These are phyloP conservation scores for Fraxinus americana DNA, from an alignment of 257 asterid species.

Conservation along the genomic window DNA sequence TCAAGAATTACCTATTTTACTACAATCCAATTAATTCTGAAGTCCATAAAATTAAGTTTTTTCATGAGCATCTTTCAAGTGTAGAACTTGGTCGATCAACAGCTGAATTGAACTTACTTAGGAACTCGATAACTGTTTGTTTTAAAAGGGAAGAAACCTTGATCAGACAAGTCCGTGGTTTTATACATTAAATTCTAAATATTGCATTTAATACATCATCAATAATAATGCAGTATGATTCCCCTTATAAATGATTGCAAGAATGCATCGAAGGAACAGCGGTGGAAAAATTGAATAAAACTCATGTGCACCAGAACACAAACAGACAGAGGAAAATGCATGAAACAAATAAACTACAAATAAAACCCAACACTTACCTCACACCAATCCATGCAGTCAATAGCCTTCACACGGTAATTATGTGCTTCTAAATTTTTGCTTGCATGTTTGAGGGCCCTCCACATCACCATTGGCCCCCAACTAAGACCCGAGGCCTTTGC, in stretches of 20 bases:
- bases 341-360: background rate
- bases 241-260: background rate
- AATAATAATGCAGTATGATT: background rate
- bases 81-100: background rate
- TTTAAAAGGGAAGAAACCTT: background rate
- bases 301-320: background rate
- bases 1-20: background rate
- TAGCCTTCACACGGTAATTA: constrained; percentile 57
- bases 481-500: constrained; percentile 69
- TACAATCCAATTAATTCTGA: background rate
- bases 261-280: background rate
- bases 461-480: constrained; percentile 91
- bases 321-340: constrained; percentile 1
- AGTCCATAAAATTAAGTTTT: background rate
- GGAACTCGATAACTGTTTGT: background rate
- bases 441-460: constrained; percentile 77
- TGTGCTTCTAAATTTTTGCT: constrained; percentile 54
- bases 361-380: constrained; percentile 51
- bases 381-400: constrained; percentile 85
- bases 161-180: background rate
- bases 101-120: background rate
- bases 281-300: constrained; percentile 6
- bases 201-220: background rate
- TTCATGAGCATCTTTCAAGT: background rate
- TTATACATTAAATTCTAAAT: background rate